Evolutionary conservation across 371 early-diverging fungal genomes (phyloP).

Genomic region (Mucor indicus): DNA sequence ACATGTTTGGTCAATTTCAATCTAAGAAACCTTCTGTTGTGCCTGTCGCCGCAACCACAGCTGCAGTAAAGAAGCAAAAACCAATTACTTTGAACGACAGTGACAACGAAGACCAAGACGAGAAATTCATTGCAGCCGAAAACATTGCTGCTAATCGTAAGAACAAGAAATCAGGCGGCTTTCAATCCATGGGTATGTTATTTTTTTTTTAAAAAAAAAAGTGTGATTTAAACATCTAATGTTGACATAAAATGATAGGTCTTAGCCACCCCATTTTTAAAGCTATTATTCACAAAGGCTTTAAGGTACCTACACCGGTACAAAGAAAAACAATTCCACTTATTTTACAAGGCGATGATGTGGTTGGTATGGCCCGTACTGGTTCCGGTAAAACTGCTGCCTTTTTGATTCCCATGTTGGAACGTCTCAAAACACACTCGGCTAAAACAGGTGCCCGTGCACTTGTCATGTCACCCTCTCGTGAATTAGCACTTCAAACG

Average conservation of each 20-base stretch:
- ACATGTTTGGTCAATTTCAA: slow-evolving; percentile 37
- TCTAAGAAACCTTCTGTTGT: slow-evolving; percentile 18
- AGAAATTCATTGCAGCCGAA: slow-evolving; percentile 50
- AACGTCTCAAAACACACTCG: slow-evolving; percentile 84
- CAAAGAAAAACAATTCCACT: slow-evolving; percentile 96
- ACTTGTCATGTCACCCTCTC: slow-evolving; percentile 86
- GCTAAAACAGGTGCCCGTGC: slow-evolving; percentile 88
- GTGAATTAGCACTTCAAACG: slow-evolving; percentile 98
- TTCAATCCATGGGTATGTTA: slow-evolving; percentile 91
- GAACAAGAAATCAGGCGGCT: slow-evolving; percentile 92
- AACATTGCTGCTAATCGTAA: slow-evolving; percentile 74
- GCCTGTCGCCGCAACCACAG: slow-evolving; percentile 9
- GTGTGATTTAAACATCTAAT: too few species aligned
- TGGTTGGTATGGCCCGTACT: slow-evolving; percentile 98
- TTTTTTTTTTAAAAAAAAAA: slow-evolving; percentile 14
- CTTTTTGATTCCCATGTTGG: slow-evolving; percentile 93
- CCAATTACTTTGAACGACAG: slow-evolving; percentile 23
- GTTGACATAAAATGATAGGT: too few species aligned
- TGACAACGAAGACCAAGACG: slow-evolving; percentile 42
- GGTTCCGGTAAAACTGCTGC: slow-evolving; percentile 99
- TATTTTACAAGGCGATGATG: slow-evolving; percentile 87
- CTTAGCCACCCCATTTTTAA: slow-evolving; percentile 77
- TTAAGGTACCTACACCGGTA: slow-evolving; percentile 98
- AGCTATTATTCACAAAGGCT: slow-evolving; percentile 88
- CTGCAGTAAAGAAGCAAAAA: slow-evolving; percentile 11